These are phyloP conservation scores for Alternaria sp. DNA, from an alignment of 2,329 filamentous ascomycete species.

Conservation along the genomic window DNA sequence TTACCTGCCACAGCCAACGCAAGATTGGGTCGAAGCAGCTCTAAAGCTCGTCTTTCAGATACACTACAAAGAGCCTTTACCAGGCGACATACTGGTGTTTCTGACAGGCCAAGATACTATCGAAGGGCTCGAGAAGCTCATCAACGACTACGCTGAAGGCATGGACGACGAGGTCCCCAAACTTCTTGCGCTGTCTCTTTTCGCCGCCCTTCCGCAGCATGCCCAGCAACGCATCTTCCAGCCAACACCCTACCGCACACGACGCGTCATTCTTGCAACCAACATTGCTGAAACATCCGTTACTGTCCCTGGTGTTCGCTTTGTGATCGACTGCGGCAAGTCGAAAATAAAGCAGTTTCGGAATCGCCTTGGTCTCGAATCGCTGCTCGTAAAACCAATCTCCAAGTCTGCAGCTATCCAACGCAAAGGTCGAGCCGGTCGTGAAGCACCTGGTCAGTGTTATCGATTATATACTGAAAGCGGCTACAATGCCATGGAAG, in stretches of 20 bases:
- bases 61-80: constrained; percentile 86
- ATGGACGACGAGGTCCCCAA: constrained; percentile 79
- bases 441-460: constrained; percentile 90
- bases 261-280: constrained; percentile 90
- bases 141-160: constrained; percentile 79
- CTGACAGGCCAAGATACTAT: constrained; percentile 93
- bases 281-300: constrained; percentile 99
- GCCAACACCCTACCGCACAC: constrained; percentile 74
- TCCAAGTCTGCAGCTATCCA: constrained; percentile 94
- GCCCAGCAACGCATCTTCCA: constrained; percentile 88
- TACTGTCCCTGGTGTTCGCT: constrained; percentile 90
- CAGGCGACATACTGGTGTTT: constrained; percentile 92
- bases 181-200: constrained; percentile 77
- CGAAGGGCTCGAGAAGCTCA: constrained; percentile 77
- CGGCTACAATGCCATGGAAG: constrained; percentile 73
- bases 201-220: constrained; percentile 86
- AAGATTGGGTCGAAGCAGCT: constrained; percentile 82
- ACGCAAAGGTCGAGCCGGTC: constrained; percentile 86
- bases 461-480: constrained; percentile 86
- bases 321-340: constrained; percentile 91
- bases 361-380: constrained; percentile 84
- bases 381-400: constrained; percentile 86
- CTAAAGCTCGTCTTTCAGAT: constrained; percentile 85
- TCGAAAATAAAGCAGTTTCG: constrained; percentile 94
- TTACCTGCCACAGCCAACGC: constrained; percentile 76